Evolutionary conservation across 164 flowering plant species (phyloP), one percentile per base, ranked within the genome.

Genomic region (Sextonia rubra): DNA sequence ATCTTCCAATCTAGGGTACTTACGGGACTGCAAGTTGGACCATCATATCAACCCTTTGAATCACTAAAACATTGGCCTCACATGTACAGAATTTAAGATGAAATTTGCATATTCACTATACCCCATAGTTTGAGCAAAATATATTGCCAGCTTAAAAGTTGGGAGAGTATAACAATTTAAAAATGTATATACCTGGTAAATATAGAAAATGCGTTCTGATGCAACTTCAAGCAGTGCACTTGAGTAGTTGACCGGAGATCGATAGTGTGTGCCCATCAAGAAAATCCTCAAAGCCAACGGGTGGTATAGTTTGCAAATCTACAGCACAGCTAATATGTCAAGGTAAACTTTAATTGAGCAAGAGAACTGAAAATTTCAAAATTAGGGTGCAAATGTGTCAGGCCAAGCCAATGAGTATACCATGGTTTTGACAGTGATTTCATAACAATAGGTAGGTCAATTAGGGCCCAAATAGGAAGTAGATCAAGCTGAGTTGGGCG

Each of bases 201-300:
- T 79, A 56, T 89, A 88, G 80, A 80, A 93, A 66, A 95, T 79
- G 32, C 87, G 83, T 12, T 88, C 93, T 20, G 99, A 95, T 66
- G 98, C 82, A 76, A 63, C 74, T 66, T 95, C 99, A 73, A 91
- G 79, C 76, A 84, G 92, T 32, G 76, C 69, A 1, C 84, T 61
- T 26, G 98, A 83, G 77, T 90, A 91, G 73, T 89, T 95, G 73
- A 95, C 89, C 15, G 92, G 95, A 71, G 99, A 93, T 1, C 91
- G 81, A 69, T 95, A 95, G 73, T 95, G 97, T 52, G 91, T 89
- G 70, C 89, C 83, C 82, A 90, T 81, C 83, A 95, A 78, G 82
- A 93, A 95, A 73, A 88, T 78, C 76, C 99, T 87, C 88, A 95
- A 77, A 52, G 98, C 93, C 74, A 95, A 75, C 47, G 99, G 95